Evolutionary conservation across 2,329 filamentous ascomycete species (phyloP), one percentile per base, ranked within the genome.

Genomic region (Fusarium dimerum): DNA sequence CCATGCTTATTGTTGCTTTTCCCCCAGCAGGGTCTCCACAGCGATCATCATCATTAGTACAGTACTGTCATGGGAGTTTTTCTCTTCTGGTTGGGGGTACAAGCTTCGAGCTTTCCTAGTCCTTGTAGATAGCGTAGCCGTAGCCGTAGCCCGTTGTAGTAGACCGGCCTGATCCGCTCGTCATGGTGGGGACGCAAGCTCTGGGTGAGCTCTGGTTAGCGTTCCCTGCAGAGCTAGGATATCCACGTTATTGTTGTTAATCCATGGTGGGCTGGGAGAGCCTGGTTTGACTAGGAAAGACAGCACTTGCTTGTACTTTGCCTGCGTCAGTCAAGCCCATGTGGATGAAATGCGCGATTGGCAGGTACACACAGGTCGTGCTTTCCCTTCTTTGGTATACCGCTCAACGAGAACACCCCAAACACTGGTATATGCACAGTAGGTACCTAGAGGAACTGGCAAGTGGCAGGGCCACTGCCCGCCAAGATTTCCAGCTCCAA

Each of bases 331-430:
- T 40, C 32, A 47, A 47, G 47, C 15, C 8, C 41, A 50, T 36
- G 43, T 40, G 43, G 38, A 41, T 34, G 36, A 41, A 26, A 43
- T 46, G 43, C 39, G 40, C 34, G 42, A 36, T 32, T 11, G 13
- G 32, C 32, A 36, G 32, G 32, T 36, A 36, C 32, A 36, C 32
- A 36, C 49, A 48, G 50, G 53, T 41, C 39, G 11, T 40, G 39
- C 39, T 10, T 48, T 60, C 42, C 54, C 50, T 61, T 47, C 56
- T 53, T 43, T 61, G 55, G 46, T 47, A 57, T 56, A 61, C 59
- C 55, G 59, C 59, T 50, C 52, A 50, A 61, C 54, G 48, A 43
- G 48, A 18, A 32, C 44, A 52, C 47, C 49, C 46, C 45, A 43
- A 44, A 43, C 26, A 43, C 51, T 52, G 53, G 44, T 47, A 53